These are phyloP conservation scores for Plasmodium berghei DNA, from an alignment of 169 alveolate genomes.

Conservation along the genomic window DNA sequence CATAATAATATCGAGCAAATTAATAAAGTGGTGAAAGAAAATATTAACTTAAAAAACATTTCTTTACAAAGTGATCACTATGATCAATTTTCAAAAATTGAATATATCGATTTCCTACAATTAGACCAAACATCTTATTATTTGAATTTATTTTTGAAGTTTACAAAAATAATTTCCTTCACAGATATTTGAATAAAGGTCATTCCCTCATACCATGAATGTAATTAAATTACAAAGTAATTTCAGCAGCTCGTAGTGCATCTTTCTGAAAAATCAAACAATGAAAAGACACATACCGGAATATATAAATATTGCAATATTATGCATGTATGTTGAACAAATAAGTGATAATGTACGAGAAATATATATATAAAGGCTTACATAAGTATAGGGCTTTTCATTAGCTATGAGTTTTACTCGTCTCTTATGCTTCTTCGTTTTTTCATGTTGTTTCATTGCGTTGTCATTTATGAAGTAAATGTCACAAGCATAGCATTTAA, in stretches of 20 bases:
- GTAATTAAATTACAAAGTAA: constrained; percentile 18
- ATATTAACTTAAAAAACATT: constrained; percentile 43
- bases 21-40: constrained; percentile 42
- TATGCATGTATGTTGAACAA: not conserved
- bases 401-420: constrained; percentile 77
- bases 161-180: constrained; percentile 37
- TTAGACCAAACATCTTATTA: constrained; percentile 27
- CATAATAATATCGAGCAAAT: constrained; percentile 41
- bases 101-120: constrained; percentile 47
- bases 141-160: constrained; percentile 32
- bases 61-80: constrained; percentile 3
- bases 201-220: not conserved
- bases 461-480: constrained; percentile 81
- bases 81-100: constrained; percentile 1
- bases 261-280: constrained; percentile 50
- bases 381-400: constrained; percentile 64
- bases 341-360: not conserved
- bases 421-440: constrained; percentile 82
- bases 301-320: not conserved
- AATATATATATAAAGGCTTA: constrained; percentile 7
- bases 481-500: constrained; percentile 85
- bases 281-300: not conserved
- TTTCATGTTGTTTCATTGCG: constrained; percentile 79
- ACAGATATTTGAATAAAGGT: constrained; percentile 18
- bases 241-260: constrained; percentile 73